Conservation (phyloP, 2,329 filamentous ascomycete genomes). For the Hymenoscyphus linearis region DNA sequence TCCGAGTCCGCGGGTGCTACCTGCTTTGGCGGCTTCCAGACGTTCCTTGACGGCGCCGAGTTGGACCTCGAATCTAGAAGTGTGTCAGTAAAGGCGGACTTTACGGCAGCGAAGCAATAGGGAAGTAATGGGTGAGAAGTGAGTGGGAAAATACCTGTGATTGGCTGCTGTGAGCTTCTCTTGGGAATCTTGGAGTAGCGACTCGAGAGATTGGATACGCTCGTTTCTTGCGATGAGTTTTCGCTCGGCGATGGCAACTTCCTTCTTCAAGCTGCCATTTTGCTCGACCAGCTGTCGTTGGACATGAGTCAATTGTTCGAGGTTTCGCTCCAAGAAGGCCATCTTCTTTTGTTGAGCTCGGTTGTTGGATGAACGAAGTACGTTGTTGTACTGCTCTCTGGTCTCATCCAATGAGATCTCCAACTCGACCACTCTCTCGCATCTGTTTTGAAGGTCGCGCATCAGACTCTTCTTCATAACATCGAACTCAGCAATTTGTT, state of each 20-base stretch:
- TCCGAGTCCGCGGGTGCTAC: constrained; percentile 78
- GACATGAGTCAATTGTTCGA: constrained; percentile 95
- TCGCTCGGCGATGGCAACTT: constrained; percentile 95
- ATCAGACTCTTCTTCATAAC: constrained; percentile 99
- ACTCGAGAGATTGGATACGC: constrained; percentile 90
- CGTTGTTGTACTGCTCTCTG: constrained; percentile 98
- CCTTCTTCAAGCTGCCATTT: constrained; percentile 95
- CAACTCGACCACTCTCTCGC: constrained; percentile 94
- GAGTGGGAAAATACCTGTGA: no score
- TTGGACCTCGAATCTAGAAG: constrained; percentile 84
- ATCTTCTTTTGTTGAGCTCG: constrained; percentile 99
- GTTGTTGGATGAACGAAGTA: constrained; percentile 93
- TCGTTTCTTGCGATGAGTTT: constrained; percentile 96
- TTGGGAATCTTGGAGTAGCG: constrained; percentile 89
- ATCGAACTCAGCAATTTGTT: constrained; percentile 98
- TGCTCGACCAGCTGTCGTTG: constrained; percentile 97
- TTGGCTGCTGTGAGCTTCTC: constrained; percentile 97
- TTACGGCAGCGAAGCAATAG: no score
- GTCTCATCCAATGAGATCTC: constrained; percentile 98
- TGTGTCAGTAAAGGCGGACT: constrained; percentile 18
- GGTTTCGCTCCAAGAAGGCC: constrained; percentile 96
- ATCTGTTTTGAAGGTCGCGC: constrained; percentile 97
- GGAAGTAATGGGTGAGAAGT: constrained; percentile 39
- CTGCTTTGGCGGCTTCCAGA: constrained; percentile 88
- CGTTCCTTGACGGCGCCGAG: constrained; percentile 96